Base-by-base conservation (phyloP, 345 rosid species). In the Triadica sebifera region DNA sequence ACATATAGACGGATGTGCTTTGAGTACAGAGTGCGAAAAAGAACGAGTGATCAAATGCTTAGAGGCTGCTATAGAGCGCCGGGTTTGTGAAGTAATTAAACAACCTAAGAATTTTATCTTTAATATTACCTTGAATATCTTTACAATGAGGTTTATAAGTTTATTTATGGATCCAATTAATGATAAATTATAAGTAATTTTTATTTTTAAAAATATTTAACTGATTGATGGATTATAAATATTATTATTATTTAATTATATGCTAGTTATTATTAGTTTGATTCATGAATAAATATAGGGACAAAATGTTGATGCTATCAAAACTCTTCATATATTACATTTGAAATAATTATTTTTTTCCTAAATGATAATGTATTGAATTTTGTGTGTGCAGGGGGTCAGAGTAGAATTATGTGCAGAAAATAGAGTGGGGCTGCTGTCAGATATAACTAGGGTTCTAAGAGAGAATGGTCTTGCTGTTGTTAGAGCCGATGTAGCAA, bases 401-500 rank as follows among this genome's bases (percentile, higher is more conserved):
- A 84, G 79, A 46, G 57, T 90, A 49, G 87, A 90, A 75, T 45
- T 92, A 65, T 75, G 89, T 65, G 91, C 95, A 12, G 85, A 83
- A 45, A 85, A 89, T 52, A 77, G 93, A 65, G 79, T 87, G 12
- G 95, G 93, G 34, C 64, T 92, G 34, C 80, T 89, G 9, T 89
- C 93, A 1, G 93, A 92, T 78, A 81, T 92, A 75, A 83, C 93
- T 3, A 72, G 93, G 56, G 86, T 86, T 20, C 85, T 92, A 1
- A 83, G 92, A 15, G 95, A 90, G 77, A 85, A 90, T 11, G 93
- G 95, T 4, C 85, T 92, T 3, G 80, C 86, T 0, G 92, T 90
- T 12, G 92, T 87, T 16, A 81, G 91, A 67, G 96, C 95, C 7
- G 92, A 84, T 22, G 83, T 90, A 71, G 90, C 85, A 65, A 92